These are phyloP conservation scores for Saccharomycodes ludwigii DNA, from an alignment of 805 yeast species.

Conservation along the genomic window DNA sequence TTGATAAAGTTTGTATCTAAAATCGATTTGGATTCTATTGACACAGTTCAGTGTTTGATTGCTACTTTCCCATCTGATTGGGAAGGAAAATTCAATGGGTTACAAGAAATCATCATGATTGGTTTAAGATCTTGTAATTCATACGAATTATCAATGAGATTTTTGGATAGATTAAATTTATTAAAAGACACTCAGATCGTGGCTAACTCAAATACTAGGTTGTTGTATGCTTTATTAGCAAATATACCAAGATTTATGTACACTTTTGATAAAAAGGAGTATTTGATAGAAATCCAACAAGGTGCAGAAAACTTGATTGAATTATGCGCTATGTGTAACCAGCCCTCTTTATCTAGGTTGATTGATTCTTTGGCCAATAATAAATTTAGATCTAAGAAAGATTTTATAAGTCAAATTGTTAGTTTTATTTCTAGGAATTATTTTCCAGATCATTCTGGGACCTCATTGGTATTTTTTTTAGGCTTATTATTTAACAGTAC, in stretches of 20 bases:
- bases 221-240: slow-evolving; percentile 60
- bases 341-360: slow-evolving; percentile 54
- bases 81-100: slow-evolving; percentile 90
- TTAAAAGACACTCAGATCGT: slow-evolving; percentile 65
- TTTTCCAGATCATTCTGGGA: slow-evolving; percentile 66
- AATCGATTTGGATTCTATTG: slow-evolving; percentile 75
- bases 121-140: slow-evolving; percentile 78
- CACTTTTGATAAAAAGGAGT: slow-evolving; percentile 50
- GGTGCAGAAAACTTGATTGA: slow-evolving; percentile 46
- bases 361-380: slow-evolving; percentile 64
- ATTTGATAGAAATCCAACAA: slow-evolving; percentile 35
- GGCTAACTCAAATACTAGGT: slow-evolving; percentile 56
- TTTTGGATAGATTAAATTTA: slow-evolving; percentile 58
- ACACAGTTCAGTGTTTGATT: slow-evolving; percentile 69
- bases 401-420: slow-evolving; percentile 72
- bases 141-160: slow-evolving; percentile 61
- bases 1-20: slow-evolving; percentile 74
- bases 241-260: slow-evolving; percentile 79
- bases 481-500: slow-evolving; percentile 70
- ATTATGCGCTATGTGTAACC: slow-evolving; percentile 47
- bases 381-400: slow-evolving; percentile 81
- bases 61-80: slow-evolving; percentile 88
- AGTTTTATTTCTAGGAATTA: slow-evolving; percentile 54
- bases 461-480: slow-evolving; percentile 58
- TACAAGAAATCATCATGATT: slow-evolving; percentile 64